A percentile compares a stretch with the other conserved stretches of the same genome.
Conservation (phyloP, 2,329 filamentous ascomycete species). For the Tolypocladium nubicola region DNA sequence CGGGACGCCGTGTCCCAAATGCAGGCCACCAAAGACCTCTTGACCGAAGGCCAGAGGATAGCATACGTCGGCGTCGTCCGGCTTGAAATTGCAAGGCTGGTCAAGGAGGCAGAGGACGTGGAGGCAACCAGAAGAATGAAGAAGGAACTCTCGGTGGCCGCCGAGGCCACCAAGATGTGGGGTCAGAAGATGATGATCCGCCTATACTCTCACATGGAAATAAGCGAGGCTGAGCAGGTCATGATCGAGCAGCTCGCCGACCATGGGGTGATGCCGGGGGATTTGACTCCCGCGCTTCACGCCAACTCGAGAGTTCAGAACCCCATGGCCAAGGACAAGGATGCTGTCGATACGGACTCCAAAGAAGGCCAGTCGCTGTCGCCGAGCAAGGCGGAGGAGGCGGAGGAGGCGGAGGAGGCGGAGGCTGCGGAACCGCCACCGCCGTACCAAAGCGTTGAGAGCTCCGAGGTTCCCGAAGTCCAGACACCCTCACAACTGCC, state of each 20-base stretch:
- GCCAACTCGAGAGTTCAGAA: conserved; percentile 89
- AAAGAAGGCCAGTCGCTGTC: conserved; percentile 9
- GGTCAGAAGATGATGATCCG: conserved; percentile 96
- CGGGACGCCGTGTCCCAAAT: conserved; percentile 82
- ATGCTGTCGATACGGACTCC: conserved; percentile 4
- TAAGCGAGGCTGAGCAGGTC: conserved; percentile 79
- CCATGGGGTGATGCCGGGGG: conserved; percentile 76
- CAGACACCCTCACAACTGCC: conserved; percentile 76
- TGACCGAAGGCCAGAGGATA: conserved; percentile 91
- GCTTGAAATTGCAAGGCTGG: conserved; percentile 69
- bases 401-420: neutral
- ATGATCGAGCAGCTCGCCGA: conserved; percentile 97
- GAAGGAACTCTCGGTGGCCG: conserved; percentile 58
- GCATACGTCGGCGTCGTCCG: conserved; percentile 90
- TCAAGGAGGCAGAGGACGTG: conserved; percentile 53
- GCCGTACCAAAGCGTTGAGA: conserved; percentile 51
- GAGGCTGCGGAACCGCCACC: conserved; percentile 39
- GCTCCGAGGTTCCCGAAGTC: conserved; percentile 66
- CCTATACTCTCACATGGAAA: conserved; percentile 93
- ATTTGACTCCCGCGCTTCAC: conserved; percentile 80
- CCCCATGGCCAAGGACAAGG: conserved; percentile 55
- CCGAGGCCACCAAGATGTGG: conserved; percentile 88
- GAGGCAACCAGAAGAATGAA: conserved; percentile 55
- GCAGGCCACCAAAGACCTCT: conserved; percentile 87
- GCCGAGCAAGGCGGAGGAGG: conserved; percentile 26